These are phyloP conservation scores for Apiospora marii DNA, from an alignment of 2,329 filamentous ascomycete genomes.

Conservation along the genomic window DNA sequence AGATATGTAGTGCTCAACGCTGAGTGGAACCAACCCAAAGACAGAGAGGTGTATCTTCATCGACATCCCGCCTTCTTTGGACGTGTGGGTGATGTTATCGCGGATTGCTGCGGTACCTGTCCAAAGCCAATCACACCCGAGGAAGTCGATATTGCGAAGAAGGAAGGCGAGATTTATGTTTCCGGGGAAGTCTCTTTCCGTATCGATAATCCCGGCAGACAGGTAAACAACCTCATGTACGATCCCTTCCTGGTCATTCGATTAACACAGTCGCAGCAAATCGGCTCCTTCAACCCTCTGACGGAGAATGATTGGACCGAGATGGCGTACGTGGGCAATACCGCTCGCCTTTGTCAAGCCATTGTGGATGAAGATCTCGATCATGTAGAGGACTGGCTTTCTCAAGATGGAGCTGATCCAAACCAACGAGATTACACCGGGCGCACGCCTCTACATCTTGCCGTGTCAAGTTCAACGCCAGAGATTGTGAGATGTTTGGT, in stretches of 20 bases:
- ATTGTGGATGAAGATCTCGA: constrained; percentile 79
- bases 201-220: constrained; percentile 82
- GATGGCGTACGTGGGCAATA: constrained; percentile 88
- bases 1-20: constrained; percentile 70
- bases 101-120: constrained; percentile 84
- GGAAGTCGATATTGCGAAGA: constrained; percentile 74
- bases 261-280: constrained; percentile 45
- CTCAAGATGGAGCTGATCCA: constrained; percentile 72
- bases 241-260: background rate
- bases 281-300: constrained; percentile 78
- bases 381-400: constrained; percentile 73
- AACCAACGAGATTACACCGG: constrained; percentile 82
- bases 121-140: constrained; percentile 73
- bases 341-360: constrained; percentile 77
- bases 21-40: constrained; percentile 82
- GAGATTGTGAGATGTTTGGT: constrained; percentile 77
- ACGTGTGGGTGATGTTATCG: constrained; percentile 74
- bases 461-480: constrained; percentile 71
- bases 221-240: constrained; percentile 45
- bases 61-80: constrained; percentile 89
- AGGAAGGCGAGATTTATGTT: constrained; percentile 79
- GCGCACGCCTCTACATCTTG: constrained; percentile 80
- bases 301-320: constrained; percentile 88
- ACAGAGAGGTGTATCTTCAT: constrained; percentile 80
- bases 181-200: constrained; percentile 78